These are phyloP conservation scores for Colletotrichum tropicale DNA, from an alignment of 2,329 filamentous ascomycete species.

Conservation along the genomic window DNA sequence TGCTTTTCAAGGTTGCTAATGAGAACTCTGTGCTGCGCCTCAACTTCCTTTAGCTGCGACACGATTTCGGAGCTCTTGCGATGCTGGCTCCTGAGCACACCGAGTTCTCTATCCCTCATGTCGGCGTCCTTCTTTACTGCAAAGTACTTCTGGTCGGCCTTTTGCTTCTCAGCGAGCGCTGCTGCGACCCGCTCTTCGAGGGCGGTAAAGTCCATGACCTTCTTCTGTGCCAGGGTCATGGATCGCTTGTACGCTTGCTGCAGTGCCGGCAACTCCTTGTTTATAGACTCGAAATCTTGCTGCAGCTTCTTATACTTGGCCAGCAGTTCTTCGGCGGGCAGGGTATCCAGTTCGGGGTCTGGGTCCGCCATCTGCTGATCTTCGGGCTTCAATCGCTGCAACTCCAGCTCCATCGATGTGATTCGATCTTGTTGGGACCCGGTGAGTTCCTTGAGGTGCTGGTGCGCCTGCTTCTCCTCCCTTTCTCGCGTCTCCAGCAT, in stretches of 20 bases:
- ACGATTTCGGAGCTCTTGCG: conserved; percentile 93
- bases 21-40: conserved; percentile 76
- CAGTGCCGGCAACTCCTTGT: conserved; percentile 86
- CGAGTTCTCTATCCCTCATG: conserved; percentile 79
- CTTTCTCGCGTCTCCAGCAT: conserved; percentile 82
- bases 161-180: conserved; percentile 86
- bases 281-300: conserved; percentile 82
- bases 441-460: conserved; percentile 81
- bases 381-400: conserved; percentile 69
- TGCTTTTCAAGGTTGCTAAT: conserved; percentile 91
- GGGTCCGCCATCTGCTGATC: conserved; percentile 50
- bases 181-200: conserved; percentile 80
- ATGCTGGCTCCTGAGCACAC: conserved; percentile 80
- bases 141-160: conserved; percentile 98
- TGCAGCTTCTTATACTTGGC: conserved; percentile 76
- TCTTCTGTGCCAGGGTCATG: conserved; percentile 82
- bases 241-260: conserved; percentile 91
- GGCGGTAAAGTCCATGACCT: conserved; percentile 76
- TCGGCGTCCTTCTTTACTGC: conserved; percentile 94
- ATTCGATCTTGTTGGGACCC: conserved; percentile 83
- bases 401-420: conserved; percentile 78
- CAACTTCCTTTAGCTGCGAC: conserved; percentile 88
- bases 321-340: conserved; percentile 74
- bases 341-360: conserved; percentile 56
- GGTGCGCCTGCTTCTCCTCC: conserved; percentile 70